Conservation (phyloP, 1,284 basidiomycete genomes). For the Rhodofomes roseus region DNA sequence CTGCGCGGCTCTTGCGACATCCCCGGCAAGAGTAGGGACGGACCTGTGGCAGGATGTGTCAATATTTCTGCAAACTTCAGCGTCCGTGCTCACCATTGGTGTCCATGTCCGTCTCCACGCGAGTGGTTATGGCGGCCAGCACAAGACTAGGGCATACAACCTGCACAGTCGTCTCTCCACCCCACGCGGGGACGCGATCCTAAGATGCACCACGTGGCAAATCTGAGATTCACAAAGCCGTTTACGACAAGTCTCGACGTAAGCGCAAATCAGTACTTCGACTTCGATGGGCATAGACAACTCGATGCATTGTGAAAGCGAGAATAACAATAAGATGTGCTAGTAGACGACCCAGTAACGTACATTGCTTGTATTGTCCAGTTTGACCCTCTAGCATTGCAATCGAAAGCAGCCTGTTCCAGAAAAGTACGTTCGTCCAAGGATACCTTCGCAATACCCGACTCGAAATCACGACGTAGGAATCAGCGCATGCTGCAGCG, state of each 20-base stretch:
- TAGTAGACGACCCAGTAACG: neutral
- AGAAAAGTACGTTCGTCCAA: no score
- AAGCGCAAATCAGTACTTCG: neutral
- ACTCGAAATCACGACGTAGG: neutral
- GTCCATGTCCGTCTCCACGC: neutral
- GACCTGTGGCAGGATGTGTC: neutral
- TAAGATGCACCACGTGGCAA: neutral
- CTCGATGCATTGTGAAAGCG: neutral
- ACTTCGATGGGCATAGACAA: neutral
- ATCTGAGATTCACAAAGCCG: neutral
- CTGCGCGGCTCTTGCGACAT: neutral
- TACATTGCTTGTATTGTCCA: neutral
- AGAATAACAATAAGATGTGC: neutral
- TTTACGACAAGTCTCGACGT: neutral
- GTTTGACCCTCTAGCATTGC: no score
- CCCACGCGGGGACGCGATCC: no score
- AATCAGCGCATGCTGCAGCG: slow-evolving; percentile 5
- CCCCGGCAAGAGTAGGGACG: neutral
- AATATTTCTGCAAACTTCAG: no score
- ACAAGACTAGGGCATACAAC: no score
- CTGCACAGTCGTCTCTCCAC: no score
- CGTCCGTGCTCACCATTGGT: neutral
- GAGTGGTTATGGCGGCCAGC: no score
- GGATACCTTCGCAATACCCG: no score
- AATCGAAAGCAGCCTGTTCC: no score